Conservation (phyloP, 2,329 filamentous ascomycete species). For the Drechslerella coelobrocha region DNA sequence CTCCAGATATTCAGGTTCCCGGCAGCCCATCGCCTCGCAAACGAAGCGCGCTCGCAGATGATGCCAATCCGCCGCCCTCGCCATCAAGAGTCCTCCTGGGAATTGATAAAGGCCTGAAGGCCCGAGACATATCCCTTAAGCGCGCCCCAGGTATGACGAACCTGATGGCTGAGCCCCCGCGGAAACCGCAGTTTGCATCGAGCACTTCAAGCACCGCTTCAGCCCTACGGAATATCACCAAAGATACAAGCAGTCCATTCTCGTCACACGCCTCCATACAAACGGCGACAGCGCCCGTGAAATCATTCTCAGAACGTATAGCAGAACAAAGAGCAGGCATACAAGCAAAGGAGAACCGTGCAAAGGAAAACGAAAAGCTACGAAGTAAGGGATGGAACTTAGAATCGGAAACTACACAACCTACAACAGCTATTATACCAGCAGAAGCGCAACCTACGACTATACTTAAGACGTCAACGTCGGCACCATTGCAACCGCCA, state of each 20-base stretch:
- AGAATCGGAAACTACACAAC: constrained; percentile 58
- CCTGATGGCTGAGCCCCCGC: constrained; percentile 30
- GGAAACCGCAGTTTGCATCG: constrained; percentile 41
- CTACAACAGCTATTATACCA: background rate
- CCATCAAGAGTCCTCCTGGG: constrained; percentile 81
- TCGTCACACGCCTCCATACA: background rate
- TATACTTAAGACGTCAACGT: constrained; percentile 20
- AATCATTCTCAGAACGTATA: constrained; percentile 84
- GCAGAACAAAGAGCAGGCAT: constrained; percentile 72
- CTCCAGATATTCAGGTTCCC: constrained; percentile 72
- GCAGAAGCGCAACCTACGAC: constrained; percentile 53
- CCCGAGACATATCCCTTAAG: constrained; percentile 82
- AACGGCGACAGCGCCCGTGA: constrained; percentile 56
- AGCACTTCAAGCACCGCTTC: constrained; percentile 35
- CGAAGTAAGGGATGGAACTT: constrained; percentile 67
- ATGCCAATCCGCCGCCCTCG: constrained; percentile 64
- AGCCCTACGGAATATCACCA: constrained; percentile 33
- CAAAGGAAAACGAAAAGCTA: constrained; percentile 64
- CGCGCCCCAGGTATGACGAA: constrained; percentile 64
- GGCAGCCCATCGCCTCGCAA: constrained; percentile 72
- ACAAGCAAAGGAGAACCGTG: constrained; percentile 62
- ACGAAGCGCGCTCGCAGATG: constrained; percentile 58
- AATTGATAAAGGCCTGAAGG: constrained; percentile 85
- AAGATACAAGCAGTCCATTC: constrained; percentile 27
- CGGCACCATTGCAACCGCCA: constrained; percentile 12